Evolutionary conservation across 805 yeast genomes (phyloP).

Genomic region (Sugiyamaella smithiae): DNA sequence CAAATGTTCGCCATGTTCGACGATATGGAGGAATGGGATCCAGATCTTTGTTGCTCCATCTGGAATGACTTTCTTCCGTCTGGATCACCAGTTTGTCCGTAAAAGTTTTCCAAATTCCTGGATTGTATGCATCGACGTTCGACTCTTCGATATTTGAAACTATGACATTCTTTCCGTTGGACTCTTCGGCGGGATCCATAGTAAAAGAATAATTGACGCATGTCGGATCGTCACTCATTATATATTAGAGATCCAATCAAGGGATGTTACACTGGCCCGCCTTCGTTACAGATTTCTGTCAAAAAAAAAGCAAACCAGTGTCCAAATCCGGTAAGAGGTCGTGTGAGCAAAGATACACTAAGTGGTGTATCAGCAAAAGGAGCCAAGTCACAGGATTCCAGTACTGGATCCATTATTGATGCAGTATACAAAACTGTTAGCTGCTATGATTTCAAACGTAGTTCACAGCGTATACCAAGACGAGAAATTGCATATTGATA

Average conservation of each 20-base stretch:
- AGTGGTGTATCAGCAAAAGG: not conserved
- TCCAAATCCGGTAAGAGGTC: not conserved
- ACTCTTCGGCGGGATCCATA: not conserved
- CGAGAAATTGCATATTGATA: not conserved
- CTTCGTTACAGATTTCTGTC: not conserved
- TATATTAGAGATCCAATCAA: not conserved
- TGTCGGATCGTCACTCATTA: not conserved
- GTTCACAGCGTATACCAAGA: too few relatives aligned
- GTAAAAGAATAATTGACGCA: not conserved
- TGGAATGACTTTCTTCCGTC: slow-evolving; percentile 9
- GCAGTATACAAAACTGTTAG: not conserved
- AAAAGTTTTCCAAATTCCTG: not conserved
- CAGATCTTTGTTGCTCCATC: slow-evolving; percentile 17
- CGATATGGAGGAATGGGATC: slow-evolving; percentile 17
- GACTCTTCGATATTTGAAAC: not conserved
- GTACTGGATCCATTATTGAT: too few relatives aligned
- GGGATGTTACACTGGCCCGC: not conserved
- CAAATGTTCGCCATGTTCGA: slow-evolving; percentile 19
- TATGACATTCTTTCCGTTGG: not conserved
- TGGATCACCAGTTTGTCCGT: not conserved
- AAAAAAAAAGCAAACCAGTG: not conserved
- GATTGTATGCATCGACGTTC: not conserved
- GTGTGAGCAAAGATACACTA: not conserved
- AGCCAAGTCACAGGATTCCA: not conserved
- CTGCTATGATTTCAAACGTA: not conserved